phyloP scores from a whole-genome alignment of 2,329 filamentous ascomycete species.

The Coniochaeta hoffmannii region DNA sequence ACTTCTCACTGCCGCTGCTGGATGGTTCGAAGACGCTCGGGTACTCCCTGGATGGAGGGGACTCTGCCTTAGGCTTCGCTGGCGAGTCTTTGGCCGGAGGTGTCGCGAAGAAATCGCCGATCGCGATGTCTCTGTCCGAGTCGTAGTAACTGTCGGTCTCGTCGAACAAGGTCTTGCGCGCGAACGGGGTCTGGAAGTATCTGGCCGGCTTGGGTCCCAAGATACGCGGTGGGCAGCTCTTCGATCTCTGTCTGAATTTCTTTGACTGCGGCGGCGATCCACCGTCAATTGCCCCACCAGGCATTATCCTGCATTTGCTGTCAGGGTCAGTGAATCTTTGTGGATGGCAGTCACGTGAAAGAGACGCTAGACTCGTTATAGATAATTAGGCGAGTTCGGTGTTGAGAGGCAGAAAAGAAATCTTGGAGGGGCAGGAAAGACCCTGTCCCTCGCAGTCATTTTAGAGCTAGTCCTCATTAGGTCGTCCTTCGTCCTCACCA shows the following conservation, averaged over 20 bases:
- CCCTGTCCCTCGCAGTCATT: too few species aligned
- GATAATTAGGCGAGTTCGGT: constrained; percentile 34
- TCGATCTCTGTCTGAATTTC: not conserved
- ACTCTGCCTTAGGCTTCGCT: too few species aligned
- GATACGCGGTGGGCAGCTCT: not conserved
- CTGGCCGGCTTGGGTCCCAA: not conserved
- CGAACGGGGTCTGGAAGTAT: not conserved
- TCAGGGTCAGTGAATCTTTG: constrained; percentile 9
- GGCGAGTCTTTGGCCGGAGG: not conserved
- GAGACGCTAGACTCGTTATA: not conserved
- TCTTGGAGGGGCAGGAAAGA: not conserved
- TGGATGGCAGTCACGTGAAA: constrained; percentile 9
- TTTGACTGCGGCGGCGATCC: not conserved
- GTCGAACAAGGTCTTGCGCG: not conserved
- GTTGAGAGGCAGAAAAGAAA: not conserved
- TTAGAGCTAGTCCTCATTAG: too few species aligned
- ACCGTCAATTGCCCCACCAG: constrained; percentile 4
- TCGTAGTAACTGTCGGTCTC: not conserved
- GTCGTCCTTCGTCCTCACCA: too few species aligned
- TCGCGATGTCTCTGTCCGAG: not conserved
- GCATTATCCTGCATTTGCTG: constrained; percentile 7
- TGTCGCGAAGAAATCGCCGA: not conserved
- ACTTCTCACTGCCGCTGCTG: not conserved
- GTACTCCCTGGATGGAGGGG: too few species aligned
- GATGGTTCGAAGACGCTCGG: not conserved